phyloP scores from a whole-genome alignment of 208 protist species.

The Acanthamoeba royreba region DNA sequence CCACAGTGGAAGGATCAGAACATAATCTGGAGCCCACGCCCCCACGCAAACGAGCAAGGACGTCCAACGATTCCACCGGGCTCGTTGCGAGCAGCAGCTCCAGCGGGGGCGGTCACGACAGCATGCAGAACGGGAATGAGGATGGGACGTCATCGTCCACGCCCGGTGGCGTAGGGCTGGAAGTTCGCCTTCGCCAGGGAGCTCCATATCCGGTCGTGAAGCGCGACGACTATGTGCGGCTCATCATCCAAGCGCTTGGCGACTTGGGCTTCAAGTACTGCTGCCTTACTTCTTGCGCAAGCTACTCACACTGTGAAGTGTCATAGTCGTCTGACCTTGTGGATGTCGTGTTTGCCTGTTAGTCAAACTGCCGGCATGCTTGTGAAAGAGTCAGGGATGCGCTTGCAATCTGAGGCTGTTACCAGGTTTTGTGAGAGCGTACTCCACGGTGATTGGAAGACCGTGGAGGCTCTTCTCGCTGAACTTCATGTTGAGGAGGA shows the following conservation, averaged over 20 bases:
- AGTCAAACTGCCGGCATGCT: slow-evolving; percentile 53
- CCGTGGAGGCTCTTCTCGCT: slow-evolving; percentile 37
- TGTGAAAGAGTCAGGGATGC: slow-evolving; percentile 59
- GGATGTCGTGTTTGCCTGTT: not conserved
- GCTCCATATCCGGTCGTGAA: slow-evolving; percentile 13
- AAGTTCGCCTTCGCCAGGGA: not conserved
- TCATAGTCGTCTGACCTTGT: not conserved
- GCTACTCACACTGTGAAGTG: not conserved
- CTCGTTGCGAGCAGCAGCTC: not conserved
- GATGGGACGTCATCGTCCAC: not conserved
- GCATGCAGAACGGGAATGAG: not conserved
- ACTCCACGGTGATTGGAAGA: slow-evolving; percentile 54
- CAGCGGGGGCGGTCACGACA: not conserved
- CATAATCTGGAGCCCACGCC: not conserved
- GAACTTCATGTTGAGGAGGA: slow-evolving; percentile 8
- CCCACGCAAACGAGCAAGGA: slow-evolving; percentile 8
- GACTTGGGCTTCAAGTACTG: slow-evolving; percentile 59
- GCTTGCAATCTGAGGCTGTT: slow-evolving; percentile 51
- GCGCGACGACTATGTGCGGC: slow-evolving; percentile 58
- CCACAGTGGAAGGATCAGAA: not conserved
- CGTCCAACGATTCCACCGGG: not conserved
- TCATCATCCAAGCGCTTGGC: slow-evolving; percentile 63
- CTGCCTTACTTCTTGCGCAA: not conserved
- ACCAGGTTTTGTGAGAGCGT: slow-evolving; percentile 49
- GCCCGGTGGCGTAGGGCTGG: not conserved